A percentile compares a stretch with the other conserved stretches of the same genome.
Evolutionary conservation across 2,329 filamentous ascomycete genomes (phyloP).

Genomic region (Sclerotinia sclerotiorum): DNA sequence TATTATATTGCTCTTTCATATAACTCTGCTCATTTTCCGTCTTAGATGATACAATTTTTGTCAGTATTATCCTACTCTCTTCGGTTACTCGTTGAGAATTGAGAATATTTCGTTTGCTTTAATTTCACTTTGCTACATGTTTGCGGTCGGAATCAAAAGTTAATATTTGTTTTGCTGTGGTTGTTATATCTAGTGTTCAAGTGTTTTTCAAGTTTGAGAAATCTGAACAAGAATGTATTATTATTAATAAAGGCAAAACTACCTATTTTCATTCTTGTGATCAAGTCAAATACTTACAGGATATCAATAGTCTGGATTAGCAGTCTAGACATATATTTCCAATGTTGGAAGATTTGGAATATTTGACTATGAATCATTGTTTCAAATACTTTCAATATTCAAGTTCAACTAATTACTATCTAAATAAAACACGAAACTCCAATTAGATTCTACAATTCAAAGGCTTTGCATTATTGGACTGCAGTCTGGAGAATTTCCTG

Average conservation of each 20-base stretch:
- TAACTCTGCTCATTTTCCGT: background rate
- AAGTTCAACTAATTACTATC: no score
- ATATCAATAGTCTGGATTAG: no score
- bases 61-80: accelerated
- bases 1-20: background rate
- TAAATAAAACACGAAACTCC: no score
- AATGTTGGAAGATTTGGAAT: no score
- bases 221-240: background rate
- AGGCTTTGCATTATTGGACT: no score
- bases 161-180: background rate
- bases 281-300: background rate
- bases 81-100: background rate
- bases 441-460: no score
- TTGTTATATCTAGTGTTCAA: background rate
- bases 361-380: no score
- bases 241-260: background rate
- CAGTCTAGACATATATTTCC: no score
- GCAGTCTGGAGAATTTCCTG: no score
- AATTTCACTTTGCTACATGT: background rate
- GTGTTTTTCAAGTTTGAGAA: background rate
- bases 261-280: background rate
- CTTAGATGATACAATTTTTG: background rate
- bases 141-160: accelerated
- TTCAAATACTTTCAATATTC: no score
- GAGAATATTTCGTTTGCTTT: background rate